Evolutionary conservation across 768 basidiomycete species (phyloP).

Genomic region (Boletus subparvulus): DNA sequence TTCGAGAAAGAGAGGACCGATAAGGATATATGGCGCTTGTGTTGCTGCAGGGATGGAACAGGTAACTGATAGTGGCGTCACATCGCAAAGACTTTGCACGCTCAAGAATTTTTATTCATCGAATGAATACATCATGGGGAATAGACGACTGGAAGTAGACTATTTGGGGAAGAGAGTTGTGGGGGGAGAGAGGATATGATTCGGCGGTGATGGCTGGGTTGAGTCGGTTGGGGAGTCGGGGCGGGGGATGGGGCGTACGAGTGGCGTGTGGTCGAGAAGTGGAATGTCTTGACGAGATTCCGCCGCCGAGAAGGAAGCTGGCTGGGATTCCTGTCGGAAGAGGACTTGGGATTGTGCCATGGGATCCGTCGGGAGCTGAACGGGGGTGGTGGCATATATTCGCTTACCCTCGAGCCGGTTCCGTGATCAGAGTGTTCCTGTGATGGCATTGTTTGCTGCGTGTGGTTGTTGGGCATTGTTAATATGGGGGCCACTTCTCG

Average conservation of each 20-base stretch:
- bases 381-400: conserved; percentile 16
- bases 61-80: conserved; percentile 1
- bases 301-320: conserved; percentile 7
- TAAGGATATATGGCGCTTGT: conserved; percentile 19
- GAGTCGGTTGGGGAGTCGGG: not conserved
- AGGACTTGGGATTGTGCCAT: conserved; percentile 13
- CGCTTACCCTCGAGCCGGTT: conserved; percentile 24
- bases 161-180: no score
- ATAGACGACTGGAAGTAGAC: no score
- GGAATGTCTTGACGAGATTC: not conserved
- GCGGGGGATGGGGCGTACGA: not conserved
- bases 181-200: not conserved
- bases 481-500: conserved; percentile 12
- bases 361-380: conserved; percentile 12
- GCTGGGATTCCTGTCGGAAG: not conserved
- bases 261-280: not conserved
- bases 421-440: conserved; percentile 29
- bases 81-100: not conserved
- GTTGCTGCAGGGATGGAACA: conserved; percentile 10
- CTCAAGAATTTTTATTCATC: no score
- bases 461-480: conserved; percentile 4
- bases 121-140: not conserved
- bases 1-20: not conserved
- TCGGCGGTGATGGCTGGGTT: not conserved
- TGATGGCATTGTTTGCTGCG: conserved; percentile 17